A percentile compares a stretch with the other conserved stretches of the same genome.
Conservation (phyloP, 2,329 filamentous ascomycete species). For the Stachybotrys chartarum region DNA sequence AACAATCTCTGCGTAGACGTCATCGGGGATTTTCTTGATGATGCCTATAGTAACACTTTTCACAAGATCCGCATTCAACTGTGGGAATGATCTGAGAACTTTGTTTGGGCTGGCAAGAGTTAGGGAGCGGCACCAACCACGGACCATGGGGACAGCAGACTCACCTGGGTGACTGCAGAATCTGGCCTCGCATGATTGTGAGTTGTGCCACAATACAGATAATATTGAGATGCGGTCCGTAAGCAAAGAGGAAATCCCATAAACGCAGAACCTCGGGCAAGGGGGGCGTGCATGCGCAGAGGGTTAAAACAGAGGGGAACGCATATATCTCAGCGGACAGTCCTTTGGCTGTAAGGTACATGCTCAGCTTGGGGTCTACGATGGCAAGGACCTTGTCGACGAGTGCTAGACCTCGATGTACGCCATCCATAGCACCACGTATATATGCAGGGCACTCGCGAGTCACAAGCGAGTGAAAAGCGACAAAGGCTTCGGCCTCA, state of each 20-base stretch:
- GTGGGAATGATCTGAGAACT: constrained; percentile 79
- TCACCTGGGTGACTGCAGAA: constrained; percentile 79
- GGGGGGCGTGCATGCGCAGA: constrained; percentile 93
- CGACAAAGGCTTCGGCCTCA: constrained; percentile 89
- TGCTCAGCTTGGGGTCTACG: constrained; percentile 80
- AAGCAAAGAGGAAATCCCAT: constrained; percentile 97
- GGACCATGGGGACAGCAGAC: not conserved
- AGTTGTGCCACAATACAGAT: constrained; percentile 94
- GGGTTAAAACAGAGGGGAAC: constrained; percentile 87
- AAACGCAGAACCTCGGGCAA: constrained; percentile 85
- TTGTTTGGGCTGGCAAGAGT: constrained; percentile 71
- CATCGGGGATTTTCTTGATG: constrained; percentile 82
- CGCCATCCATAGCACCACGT: constrained; percentile 91
- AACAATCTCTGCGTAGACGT: constrained; percentile 86
- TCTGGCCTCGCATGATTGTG: constrained; percentile 76
- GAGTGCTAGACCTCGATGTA: constrained; percentile 83
- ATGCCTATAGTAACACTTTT: constrained; percentile 81
- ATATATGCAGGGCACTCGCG: constrained; percentile 90
- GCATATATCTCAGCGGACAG: constrained; percentile 93
- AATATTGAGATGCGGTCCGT: constrained; percentile 90
- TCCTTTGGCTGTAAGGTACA: constrained; percentile 77
- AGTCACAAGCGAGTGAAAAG: constrained; percentile 83
- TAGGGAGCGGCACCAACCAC: constrained; percentile 6
- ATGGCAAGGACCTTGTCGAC: constrained; percentile 90
- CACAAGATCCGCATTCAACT: constrained; percentile 74